Evolutionary conservation across 768 basidiomycete genomes (phyloP).

Genomic region (Lyophyllum atratum): DNA sequence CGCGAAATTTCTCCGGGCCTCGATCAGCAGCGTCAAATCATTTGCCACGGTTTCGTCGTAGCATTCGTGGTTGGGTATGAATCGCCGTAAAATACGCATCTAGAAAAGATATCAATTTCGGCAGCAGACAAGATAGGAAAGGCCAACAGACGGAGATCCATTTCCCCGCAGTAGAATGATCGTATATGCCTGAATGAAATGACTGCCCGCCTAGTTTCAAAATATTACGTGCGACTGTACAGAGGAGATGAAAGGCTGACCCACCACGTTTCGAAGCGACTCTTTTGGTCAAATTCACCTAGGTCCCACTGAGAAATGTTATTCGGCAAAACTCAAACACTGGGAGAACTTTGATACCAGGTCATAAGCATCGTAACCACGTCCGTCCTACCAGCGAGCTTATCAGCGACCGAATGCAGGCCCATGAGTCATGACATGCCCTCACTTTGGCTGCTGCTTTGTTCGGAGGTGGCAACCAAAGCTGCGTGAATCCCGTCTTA

Average conservation of each 20-base stretch:
- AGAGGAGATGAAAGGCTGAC: constrained; percentile 37
- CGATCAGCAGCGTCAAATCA: constrained; percentile 56
- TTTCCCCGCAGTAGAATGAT: constrained; percentile 69
- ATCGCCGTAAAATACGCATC: constrained; percentile 89
- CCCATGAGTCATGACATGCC: neutral
- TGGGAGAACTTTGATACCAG: constrained; percentile 47
- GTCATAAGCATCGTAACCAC: constrained; percentile 88
- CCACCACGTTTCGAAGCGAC: constrained; percentile 75
- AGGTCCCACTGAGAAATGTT: constrained; percentile 69
- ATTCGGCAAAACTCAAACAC: neutral
- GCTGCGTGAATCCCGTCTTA: constrained; percentile 73
- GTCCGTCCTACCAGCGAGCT: constrained; percentile 49
- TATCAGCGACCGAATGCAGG: neutral
- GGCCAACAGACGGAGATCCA: constrained; percentile 69
- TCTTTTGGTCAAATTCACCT: constrained; percentile 83
- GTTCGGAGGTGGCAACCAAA: constrained; percentile 84
- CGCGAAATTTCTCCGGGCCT: constrained; percentile 64
- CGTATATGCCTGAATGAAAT: constrained; percentile 81
- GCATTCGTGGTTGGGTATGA: constrained; percentile 72
- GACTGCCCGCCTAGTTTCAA: constrained; percentile 53
- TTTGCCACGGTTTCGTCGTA: constrained; percentile 54
- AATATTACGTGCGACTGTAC: neutral
- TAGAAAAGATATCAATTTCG: constrained; percentile 26
- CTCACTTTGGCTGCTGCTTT: constrained; percentile 64
- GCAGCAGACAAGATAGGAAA: neutral